phyloP scores from a whole-genome alignment of 2,329 filamentous ascomycete species.

The Phyllosticta paracitricarpa region DNA sequence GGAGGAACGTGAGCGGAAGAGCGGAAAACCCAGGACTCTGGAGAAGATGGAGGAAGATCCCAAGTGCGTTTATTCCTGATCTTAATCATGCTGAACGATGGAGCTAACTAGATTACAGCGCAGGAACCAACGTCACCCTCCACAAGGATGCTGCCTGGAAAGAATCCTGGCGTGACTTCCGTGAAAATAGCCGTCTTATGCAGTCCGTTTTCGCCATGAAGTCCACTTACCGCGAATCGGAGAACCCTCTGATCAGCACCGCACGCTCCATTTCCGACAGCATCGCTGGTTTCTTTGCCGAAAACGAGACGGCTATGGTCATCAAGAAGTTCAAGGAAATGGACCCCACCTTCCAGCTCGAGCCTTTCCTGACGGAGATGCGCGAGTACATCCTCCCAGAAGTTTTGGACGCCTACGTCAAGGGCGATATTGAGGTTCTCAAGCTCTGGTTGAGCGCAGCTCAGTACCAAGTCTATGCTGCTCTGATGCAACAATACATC shows the following conservation, averaged over 20 bases:
- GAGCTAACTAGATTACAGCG: conserved; percentile 46
- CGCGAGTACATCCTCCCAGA: conserved; percentile 97
- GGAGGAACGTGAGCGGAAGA: conserved; percentile 58
- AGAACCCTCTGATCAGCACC: conserved; percentile 89
- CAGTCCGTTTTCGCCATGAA: conserved; percentile 83
- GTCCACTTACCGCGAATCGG: conserved; percentile 85
- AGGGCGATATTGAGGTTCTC: conserved; percentile 81
- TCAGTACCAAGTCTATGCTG: conserved; percentile 92
- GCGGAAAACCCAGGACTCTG: conserved; percentile 20
- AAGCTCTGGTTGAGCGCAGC: conserved; percentile 94
- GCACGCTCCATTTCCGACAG: conserved; percentile 89
- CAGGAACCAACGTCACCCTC: conserved; percentile 84
- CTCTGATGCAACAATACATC: conserved; percentile 93
- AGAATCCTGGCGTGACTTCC: conserved; percentile 95
- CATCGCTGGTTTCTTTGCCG: conserved; percentile 90
- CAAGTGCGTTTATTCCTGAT: conserved; percentile 52
- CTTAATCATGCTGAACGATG: neutral
- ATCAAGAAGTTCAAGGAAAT: conserved; percentile 97
- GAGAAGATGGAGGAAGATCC: conserved; percentile 20
- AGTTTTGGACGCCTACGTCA: conserved; percentile 95
- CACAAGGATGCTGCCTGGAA: conserved; percentile 98
- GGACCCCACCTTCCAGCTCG: conserved; percentile 89
- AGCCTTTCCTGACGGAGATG: conserved; percentile 89
- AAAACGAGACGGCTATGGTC: conserved; percentile 95
- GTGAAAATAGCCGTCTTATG: conserved; percentile 77